These are phyloP conservation scores for Coccinonectria pachysandricola DNA, from an alignment of 2,329 filamentous ascomycete species.

Conservation along the genomic window DNA sequence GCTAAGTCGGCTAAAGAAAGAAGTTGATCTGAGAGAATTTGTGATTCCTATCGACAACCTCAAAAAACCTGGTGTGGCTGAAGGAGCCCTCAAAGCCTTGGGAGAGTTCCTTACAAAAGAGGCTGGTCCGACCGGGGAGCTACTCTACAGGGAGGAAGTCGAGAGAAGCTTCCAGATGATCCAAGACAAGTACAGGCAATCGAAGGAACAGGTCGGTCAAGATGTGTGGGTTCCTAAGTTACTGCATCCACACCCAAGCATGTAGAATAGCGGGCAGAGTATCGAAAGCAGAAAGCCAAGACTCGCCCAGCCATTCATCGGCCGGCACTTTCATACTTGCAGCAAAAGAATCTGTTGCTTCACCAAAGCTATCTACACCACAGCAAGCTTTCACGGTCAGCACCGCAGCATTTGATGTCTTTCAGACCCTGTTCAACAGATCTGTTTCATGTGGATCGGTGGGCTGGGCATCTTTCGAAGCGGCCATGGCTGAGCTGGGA, in stretches of 20 bases:
- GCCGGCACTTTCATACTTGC: too few species aligned
- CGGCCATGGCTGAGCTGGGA: slow-evolving; percentile 30
- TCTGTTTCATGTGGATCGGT: slow-evolving; percentile 21
- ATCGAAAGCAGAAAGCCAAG: slow-evolving; percentile 32
- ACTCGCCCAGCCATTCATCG: slow-evolving; percentile 29
- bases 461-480: slow-evolving; percentile 28
- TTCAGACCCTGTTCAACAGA: slow-evolving; percentile 25
- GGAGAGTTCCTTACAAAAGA: slow-evolving; percentile 28
- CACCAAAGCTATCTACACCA: too few species aligned
- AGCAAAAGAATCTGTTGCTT: too few species aligned
- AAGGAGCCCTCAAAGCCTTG: slow-evolving; percentile 24
- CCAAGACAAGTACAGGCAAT: slow-evolving; percentile 16
- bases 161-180: slow-evolving; percentile 27
- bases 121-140: slow-evolving; percentile 29
- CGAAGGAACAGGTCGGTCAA: slow-evolving; percentile 13
- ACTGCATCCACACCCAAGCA: slow-evolving; percentile 11
- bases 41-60: slow-evolving; percentile 32
- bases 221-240: slow-evolving; percentile 1
- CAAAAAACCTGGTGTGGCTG: slow-evolving; percentile 27
- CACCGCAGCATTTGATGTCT: slow-evolving; percentile 26
- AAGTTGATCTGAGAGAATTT: slow-evolving; percentile 30
- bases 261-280: slow-evolving; percentile 18
- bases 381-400: slow-evolving; percentile 26
- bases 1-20: slow-evolving; percentile 26
- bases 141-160: slow-evolving; percentile 33